phyloP scores from a whole-genome alignment of 2,329 filamentous ascomycete genomes.

The Alternaria longipes region DNA sequence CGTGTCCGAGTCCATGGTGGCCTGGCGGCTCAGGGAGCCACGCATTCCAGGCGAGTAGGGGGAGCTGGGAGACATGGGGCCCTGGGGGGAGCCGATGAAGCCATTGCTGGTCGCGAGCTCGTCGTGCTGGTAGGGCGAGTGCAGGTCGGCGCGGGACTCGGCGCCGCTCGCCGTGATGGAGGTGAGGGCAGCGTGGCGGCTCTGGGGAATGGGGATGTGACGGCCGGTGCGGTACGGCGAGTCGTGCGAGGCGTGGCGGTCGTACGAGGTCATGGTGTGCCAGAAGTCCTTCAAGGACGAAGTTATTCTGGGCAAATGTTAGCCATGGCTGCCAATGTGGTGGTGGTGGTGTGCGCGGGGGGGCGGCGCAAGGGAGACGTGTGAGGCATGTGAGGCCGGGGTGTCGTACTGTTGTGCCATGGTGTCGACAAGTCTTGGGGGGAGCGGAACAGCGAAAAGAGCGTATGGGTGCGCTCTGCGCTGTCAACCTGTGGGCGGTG shows the following conservation, averaged over 20 bases:
- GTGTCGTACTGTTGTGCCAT: slow-evolving; percentile 49
- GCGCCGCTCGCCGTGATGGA: slow-evolving; percentile 85
- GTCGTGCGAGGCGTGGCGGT: slow-evolving; percentile 90
- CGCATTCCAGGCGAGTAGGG: slow-evolving; percentile 92
- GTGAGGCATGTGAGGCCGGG: neutral
- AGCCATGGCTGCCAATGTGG: slow-evolving; percentile 24
- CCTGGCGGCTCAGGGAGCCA: slow-evolving; percentile 74
- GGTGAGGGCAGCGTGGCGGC: slow-evolving; percentile 81
- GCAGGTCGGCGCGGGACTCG: slow-evolving; percentile 87
- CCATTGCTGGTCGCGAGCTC: slow-evolving; percentile 64
- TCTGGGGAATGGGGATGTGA: slow-evolving; percentile 87
- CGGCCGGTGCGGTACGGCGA: slow-evolving; percentile 91
- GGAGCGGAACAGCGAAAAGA: slow-evolving; percentile 24
- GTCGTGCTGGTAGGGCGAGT: slow-evolving; percentile 81
- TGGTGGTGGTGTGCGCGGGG: too few species aligned
- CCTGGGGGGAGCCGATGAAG: slow-evolving; percentile 66
- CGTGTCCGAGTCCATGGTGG: slow-evolving; percentile 60
- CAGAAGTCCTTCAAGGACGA: slow-evolving; percentile 86
- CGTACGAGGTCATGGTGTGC: slow-evolving; percentile 80
- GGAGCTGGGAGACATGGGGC: slow-evolving; percentile 68
- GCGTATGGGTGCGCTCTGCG: slow-evolving; percentile 28
- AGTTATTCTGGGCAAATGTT: slow-evolving; percentile 43
- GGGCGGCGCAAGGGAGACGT: neutral
- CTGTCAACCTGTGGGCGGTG: slow-evolving; percentile 8
- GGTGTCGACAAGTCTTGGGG: slow-evolving; percentile 25